phyloP scores from a whole-genome alignment of 2,329 filamentous ascomycete species.

The Apiospora hydei region DNA sequence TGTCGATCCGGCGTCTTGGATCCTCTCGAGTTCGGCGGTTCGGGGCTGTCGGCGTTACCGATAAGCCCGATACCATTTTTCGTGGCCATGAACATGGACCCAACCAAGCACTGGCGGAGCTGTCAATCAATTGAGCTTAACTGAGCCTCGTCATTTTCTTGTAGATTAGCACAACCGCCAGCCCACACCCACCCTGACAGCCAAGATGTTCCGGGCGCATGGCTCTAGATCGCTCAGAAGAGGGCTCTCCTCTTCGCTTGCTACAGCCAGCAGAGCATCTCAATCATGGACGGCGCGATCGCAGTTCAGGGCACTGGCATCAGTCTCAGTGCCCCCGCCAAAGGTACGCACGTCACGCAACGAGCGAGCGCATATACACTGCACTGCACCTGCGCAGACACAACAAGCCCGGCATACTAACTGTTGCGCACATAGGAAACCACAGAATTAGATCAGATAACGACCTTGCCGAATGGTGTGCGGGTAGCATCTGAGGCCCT shows the following conservation, averaged over 20 bases:
- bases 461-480: constrained; percentile 88
- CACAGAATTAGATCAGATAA: constrained; percentile 85
- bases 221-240: constrained; percentile 26
- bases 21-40: background rate
- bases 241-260: constrained; percentile 25
- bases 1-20: background rate
- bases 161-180: constrained; percentile 9
- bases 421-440: constrained; percentile 57
- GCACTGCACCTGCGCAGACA: background rate
- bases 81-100: background rate
- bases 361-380: background rate
- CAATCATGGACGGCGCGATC: constrained; percentile 13
- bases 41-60: constrained; percentile 13
- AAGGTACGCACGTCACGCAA: constrained; percentile 23
- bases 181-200: background rate
- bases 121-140: constrained; percentile 20
- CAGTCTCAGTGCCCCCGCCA: constrained; percentile 25
- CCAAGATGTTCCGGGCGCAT: constrained; percentile 29
- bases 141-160: constrained; percentile 21
- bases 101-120: background rate
- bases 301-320: constrained; percentile 26
- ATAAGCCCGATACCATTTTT: constrained; percentile 21
- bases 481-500: constrained; percentile 94
- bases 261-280: background rate
- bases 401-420: background rate